These are phyloP conservation scores for Phialophora macrospora DNA, from an alignment of 2,329 filamentous ascomycete species.

Conservation along the genomic window DNA sequence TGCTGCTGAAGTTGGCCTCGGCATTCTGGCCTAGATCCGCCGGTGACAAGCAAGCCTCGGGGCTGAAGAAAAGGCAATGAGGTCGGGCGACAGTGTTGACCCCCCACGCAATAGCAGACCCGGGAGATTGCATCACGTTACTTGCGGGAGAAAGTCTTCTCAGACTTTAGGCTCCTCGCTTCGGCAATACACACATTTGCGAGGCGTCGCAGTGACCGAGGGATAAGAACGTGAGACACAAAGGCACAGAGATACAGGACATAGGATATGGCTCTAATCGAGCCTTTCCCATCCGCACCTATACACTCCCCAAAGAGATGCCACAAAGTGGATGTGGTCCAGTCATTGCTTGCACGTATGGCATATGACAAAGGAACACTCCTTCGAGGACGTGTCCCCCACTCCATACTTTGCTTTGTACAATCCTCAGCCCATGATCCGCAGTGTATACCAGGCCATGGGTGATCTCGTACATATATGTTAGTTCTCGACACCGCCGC, in stretches of 20 bases:
- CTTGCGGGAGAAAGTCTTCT: neutral
- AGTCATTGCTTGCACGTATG: neutral
- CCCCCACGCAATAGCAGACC: neutral
- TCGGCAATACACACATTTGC: neutral
- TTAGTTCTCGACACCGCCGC: no score
- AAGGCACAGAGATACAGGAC: neutral
- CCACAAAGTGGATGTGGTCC: neutral
- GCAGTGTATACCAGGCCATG: no score
- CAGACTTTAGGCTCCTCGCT: no score
- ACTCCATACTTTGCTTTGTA: neutral
- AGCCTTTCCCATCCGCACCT: no score
- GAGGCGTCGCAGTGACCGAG: no score
- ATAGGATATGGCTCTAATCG: neutral
- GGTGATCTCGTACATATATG: no score
- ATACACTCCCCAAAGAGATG: neutral
- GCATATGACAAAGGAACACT: neutral
- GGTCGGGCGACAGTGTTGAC: slow-evolving; percentile 5
- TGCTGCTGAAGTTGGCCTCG: slow-evolving; percentile 63
- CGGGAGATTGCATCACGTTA: neutral
- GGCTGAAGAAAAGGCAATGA: slow-evolving; percentile 23
- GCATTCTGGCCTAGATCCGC: slow-evolving; percentile 36
- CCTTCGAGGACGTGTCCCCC: neutral
- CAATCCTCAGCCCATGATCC: neutral
- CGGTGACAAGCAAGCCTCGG: neutral
- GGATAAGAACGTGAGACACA: neutral